phyloP scores from a whole-genome alignment of 352 stramenopile genomes.

The Phytophthora agathidicida region DNA sequence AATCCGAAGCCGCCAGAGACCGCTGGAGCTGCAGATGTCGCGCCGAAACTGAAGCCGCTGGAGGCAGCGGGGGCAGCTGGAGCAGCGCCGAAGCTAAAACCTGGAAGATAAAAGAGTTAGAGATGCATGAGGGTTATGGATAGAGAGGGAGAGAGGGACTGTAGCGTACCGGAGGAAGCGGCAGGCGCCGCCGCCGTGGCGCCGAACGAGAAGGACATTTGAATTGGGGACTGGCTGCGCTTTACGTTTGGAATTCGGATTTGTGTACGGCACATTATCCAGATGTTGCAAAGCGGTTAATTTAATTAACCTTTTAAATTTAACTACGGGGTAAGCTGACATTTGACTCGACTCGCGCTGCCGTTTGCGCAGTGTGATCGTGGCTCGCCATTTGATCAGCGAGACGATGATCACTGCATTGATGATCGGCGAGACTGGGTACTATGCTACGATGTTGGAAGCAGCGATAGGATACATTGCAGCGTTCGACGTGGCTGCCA shows the following conservation, averaged over 20 bases:
- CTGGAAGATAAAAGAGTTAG: not conserved
- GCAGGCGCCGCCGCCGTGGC: conserved; percentile 25
- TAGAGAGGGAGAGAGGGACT: not conserved
- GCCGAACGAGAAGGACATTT: conserved; percentile 52
- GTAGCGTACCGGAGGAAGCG: conserved; percentile 26
- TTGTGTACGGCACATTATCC: too few species aligned
- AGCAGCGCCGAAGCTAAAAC: conserved; percentile 32
- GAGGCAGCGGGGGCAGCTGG: conserved; percentile 17
- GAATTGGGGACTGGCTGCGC: conserved; percentile 1
- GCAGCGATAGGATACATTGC: conserved; percentile 74
- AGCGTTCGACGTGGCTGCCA: conserved; percentile 33
- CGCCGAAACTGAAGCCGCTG: conserved; percentile 23
- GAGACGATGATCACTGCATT: conserved; percentile 78
- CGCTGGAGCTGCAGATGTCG: not conserved
- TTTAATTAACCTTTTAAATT: too few species aligned
- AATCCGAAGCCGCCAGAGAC: conserved; percentile 13
- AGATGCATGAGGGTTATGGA: not conserved
- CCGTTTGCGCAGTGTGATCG: conserved; percentile 58
- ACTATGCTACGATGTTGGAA: conserved; percentile 85
- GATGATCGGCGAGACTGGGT: conserved; percentile 82
- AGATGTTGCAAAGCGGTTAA: too few species aligned
- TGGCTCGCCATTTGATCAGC: conserved; percentile 70
- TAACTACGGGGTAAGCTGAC: too few species aligned
- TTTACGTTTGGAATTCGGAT: too few species aligned
- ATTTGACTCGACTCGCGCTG: conserved; percentile 35